phyloP scores from a whole-genome alignment of 805 yeast genomes.

The Yamadazyma scolyti region DNA sequence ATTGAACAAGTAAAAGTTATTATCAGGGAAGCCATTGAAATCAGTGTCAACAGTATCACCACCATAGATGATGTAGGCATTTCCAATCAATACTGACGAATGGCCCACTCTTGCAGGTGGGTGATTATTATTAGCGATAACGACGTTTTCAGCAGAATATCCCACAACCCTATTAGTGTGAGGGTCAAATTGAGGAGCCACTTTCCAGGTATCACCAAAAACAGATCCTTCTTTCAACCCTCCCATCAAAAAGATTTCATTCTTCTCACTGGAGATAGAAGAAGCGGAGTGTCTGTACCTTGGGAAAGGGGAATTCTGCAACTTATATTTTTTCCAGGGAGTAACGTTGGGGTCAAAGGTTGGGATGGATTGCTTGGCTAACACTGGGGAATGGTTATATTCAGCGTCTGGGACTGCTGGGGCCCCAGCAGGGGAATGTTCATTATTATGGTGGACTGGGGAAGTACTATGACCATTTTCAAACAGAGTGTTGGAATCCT shows the following conservation, averaged over 20 bases:
- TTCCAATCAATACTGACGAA: slow-evolving; percentile 86
- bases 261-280: slow-evolving; percentile 67
- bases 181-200: slow-evolving; percentile 46
- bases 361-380: slow-evolving; percentile 4
- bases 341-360: slow-evolving; percentile 18
- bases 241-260: slow-evolving; percentile 87
- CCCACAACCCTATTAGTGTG: slow-evolving; percentile 15
- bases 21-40: slow-evolving; percentile 74
- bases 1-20: slow-evolving; percentile 82
- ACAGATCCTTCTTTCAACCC: slow-evolving; percentile 91
- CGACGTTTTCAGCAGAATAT: slow-evolving; percentile 29
- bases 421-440: slow-evolving; percentile 9
- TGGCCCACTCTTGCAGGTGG: slow-evolving; percentile 98
- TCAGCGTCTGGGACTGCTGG: slow-evolving; percentile 14
- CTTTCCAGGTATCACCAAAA: slow-evolving; percentile 93
- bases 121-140: slow-evolving; percentile 62
- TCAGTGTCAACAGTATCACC: slow-evolving; percentile 91
- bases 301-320: slow-evolving; percentile 83
- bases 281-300: slow-evolving; percentile 92
- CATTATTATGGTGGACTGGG: slow-evolving; percentile 4
- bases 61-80: slow-evolving; percentile 92
- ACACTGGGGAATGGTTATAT: background rate
- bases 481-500: slow-evolving; percentile 7
- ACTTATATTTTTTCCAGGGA: slow-evolving; percentile 67
- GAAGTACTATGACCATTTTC: slow-evolving; percentile 5